Conservation (phyloP, 495 filamentous ascomycete genomes). For the Barbatosphaeria neglecta region DNA sequence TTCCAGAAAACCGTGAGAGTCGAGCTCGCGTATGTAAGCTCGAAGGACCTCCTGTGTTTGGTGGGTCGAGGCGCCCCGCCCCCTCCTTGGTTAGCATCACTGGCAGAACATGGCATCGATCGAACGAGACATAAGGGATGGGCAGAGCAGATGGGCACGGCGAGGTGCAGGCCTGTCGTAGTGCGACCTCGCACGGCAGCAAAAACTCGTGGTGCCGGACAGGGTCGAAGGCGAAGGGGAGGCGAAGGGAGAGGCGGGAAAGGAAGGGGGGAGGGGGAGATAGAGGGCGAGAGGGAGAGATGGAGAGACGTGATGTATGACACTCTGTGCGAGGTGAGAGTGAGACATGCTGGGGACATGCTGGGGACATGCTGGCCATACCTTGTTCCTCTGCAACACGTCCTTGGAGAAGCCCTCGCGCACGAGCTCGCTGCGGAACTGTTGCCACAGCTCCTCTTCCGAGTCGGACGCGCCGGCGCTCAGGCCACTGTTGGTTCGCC, state of each 20-base stretch:
- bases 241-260: not conserved
- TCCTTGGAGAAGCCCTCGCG: slow-evolving; percentile 39
- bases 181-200: not conserved
- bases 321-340: not conserved
- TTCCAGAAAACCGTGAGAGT: slow-evolving; percentile 20
- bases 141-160: not conserved
- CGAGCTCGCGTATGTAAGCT: slow-evolving; percentile 43
- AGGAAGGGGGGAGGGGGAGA: not conserved
- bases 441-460: slow-evolving; percentile 40
- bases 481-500: slow-evolving; percentile 15
- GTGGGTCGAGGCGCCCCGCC: no score
- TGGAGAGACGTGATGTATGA: no score
- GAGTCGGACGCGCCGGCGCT: slow-evolving; percentile 7
- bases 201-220: not conserved
- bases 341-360: not conserved
- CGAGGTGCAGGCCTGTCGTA: no score
- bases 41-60: slow-evolving; percentile 36
- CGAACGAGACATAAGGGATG: not conserved
- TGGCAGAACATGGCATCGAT: not conserved
- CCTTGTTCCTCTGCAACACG: slow-evolving; percentile 39
- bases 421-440: slow-evolving; percentile 40
- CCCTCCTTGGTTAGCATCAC: not conserved
- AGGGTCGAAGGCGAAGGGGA: not conserved
- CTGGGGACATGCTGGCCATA: no score
- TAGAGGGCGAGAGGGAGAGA: not conserved